phyloP scores from a whole-genome alignment of 2,329 filamentous ascomycete species.

The Paecilomyces dactylethromorphus region DNA sequence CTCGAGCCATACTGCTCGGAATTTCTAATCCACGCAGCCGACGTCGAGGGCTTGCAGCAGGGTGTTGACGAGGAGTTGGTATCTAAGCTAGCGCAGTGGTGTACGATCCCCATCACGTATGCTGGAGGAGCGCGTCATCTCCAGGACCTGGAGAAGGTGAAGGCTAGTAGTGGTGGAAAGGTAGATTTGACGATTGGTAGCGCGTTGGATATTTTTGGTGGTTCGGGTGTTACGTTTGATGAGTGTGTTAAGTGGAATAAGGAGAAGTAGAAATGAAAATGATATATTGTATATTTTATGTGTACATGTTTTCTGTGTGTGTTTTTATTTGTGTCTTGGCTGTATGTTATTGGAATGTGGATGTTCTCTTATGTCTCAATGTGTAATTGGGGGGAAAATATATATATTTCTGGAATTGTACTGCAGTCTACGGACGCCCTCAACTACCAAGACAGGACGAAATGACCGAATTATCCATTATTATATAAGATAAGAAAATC shows the following conservation, averaged over 20 bases:
- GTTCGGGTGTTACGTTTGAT: constrained; percentile 74
- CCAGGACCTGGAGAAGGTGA: constrained; percentile 75
- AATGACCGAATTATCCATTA: too few species aligned
- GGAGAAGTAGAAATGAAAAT: constrained; percentile 7
- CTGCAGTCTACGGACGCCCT: too few species aligned
- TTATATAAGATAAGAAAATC: too few species aligned
- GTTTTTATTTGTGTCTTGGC: not conserved
- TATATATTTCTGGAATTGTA: too few species aligned
- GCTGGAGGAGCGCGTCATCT: constrained; percentile 84
- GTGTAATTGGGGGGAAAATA: too few species aligned
- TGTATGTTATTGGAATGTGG: not conserved
- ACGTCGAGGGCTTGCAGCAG: constrained; percentile 88
- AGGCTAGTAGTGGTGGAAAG: constrained; percentile 67
- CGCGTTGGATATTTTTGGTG: constrained; percentile 92
- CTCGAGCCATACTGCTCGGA: constrained; percentile 92
- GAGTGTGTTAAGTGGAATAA: constrained; percentile 88
- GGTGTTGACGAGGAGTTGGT: constrained; percentile 88
- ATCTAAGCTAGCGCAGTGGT: constrained; percentile 71
- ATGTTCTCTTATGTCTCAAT: too few species aligned
- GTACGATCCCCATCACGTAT: constrained; percentile 88
- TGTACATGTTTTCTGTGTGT: not conserved
- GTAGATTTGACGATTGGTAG: constrained; percentile 95
- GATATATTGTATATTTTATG: not conserved
- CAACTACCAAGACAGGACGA: too few species aligned
- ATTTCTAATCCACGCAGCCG: constrained; percentile 93